Evolutionary conservation across 441 rosid genomes (phyloP).

Genomic region (Syzygium syzygioides): DNA sequence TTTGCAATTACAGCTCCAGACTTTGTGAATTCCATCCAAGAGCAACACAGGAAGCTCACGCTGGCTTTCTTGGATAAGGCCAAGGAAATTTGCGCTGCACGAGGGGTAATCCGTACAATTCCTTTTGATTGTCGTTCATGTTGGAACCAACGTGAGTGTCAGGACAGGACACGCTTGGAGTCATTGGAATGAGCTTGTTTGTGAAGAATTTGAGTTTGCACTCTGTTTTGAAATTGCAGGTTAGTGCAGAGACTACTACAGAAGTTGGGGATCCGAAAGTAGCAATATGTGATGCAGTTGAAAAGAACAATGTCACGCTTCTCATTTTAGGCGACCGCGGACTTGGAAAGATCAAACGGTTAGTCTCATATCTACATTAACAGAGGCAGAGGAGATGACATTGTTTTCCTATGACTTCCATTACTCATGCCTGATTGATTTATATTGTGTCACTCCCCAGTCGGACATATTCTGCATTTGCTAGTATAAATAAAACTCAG

Average conservation of each 20-base stretch:
- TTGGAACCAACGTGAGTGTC: not conserved
- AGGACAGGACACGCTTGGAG: not conserved
- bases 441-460: not conserved
- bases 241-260: constrained; percentile 7
- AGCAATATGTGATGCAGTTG: constrained; percentile 9
- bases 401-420: not conserved
- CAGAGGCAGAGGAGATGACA: not conserved
- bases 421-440: not conserved
- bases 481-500: not conserved
- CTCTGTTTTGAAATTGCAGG: not conserved
- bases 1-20: constrained; percentile 5
- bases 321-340: constrained; percentile 15
- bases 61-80: constrained; percentile 14
- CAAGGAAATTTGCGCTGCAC: constrained; percentile 9
- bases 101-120: constrained; percentile 4
- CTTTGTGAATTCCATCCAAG: constrained; percentile 1
- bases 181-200: not conserved
- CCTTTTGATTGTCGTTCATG: not conserved
- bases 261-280: constrained; percentile 14
- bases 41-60: constrained; percentile 14
- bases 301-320: constrained; percentile 4
- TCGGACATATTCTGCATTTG: not conserved
- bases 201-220: not conserved
- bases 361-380: not conserved
- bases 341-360: constrained; percentile 11